Conservation (phyloP, 1,284 basidiomycete genomes). For the Amylostereum chailletii region DNA sequence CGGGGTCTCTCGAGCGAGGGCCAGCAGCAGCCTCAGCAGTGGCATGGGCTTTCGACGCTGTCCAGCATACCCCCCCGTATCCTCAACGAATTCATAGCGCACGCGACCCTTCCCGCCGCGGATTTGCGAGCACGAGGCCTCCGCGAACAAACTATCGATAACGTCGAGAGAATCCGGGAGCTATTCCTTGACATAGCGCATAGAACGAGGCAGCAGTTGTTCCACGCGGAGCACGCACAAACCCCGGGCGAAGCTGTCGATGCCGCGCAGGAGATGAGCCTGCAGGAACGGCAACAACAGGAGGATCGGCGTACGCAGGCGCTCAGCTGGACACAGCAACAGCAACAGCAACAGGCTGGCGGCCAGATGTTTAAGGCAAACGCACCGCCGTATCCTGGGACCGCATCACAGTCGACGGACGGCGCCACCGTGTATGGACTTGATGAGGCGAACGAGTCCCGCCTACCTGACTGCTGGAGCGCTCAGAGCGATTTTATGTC, state of each 20-base stretch:
- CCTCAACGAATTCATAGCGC: constrained; percentile 33
- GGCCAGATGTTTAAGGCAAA: background rate
- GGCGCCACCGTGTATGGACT: no score
- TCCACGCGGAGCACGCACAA: constrained; percentile 20
- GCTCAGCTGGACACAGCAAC: background rate
- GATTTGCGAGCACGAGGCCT: constrained; percentile 47
- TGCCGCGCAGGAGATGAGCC: background rate
- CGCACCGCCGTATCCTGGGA: no score
- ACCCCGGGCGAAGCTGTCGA: background rate
- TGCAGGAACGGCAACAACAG: background rate
- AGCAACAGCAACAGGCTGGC: background rate
- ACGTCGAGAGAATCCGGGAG: constrained; percentile 49
- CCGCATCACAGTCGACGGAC: no score
- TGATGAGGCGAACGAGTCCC: no score
- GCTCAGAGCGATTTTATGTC: no score
- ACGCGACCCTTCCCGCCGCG: constrained; percentile 26
- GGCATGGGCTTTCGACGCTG: constrained; percentile 2
- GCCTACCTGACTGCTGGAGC: no score
- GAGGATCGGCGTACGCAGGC: constrained; percentile 17
- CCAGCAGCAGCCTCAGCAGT: background rate
- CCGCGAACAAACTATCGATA: constrained; percentile 40
- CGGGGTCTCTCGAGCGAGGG: background rate
- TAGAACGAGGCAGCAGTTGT: constrained; percentile 27
- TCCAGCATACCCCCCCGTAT: constrained; percentile 19
- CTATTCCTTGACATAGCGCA: constrained; percentile 31